Evolutionary conservation across 148 eudicot species (phyloP), one percentile per base, ranked within the genome.

Genomic region (Diospyros lotus): DNA sequence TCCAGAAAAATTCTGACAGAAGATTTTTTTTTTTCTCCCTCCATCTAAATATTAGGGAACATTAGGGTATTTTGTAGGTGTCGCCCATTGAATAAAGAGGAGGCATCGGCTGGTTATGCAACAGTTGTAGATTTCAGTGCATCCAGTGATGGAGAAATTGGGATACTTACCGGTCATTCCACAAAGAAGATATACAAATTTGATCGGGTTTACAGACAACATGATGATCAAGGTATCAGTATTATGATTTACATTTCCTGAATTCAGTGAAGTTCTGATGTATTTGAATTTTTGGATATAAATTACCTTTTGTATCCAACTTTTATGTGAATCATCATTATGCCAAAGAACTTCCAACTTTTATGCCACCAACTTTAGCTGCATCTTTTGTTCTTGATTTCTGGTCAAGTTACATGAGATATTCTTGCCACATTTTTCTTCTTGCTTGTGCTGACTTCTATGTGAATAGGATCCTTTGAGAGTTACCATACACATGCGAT

Each of bases 51-150:
- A 66, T 75, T 91, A 93, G 98, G 98, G 62, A 94, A 91, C 78
- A 94, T 94, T 55, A 90, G 98, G 83, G 98, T 94, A 43, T 94
- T 94, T 77, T 94, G 97, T 63, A 91, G 98, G 14, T 94, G 98
- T 77, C 85, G 98, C 44, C 98, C 97, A 52, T 73, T 87, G 76
- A 87, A 79, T 84, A 92, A 81, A 80, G 80, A 80, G 64, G 98
- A 92, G 75, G 71, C 74, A 50, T 68, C 80, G 48, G 79, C 77
- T 65, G 87, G 93, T 18, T 85, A 81, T 80, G 77, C 91, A 38
- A 84, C 87, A 28, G 80, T 87, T 65, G 89, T 92, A 43, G 95
- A 90, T 75, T 92, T 94, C 80, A 88, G 82, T 72, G 88, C 92
- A 73, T 91, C 93, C 73, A 88, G 86, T 76, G 95, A 94, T 73